phyloP scores from a whole-genome alignment of 331 rosid species.

The Acacia concinna region DNA sequence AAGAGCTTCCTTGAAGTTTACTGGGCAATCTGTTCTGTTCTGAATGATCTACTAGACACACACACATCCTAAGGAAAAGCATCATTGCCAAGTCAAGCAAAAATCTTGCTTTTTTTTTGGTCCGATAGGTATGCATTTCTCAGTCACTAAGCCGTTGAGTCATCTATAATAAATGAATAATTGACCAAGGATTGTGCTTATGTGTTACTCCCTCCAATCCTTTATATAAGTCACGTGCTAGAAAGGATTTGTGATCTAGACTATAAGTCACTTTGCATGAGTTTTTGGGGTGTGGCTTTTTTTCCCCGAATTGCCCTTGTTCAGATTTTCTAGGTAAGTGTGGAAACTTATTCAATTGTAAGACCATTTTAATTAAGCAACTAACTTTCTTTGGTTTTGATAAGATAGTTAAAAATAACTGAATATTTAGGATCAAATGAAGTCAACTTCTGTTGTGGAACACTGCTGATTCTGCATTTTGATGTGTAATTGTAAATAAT shows the following conservation, averaged over 20 bases:
- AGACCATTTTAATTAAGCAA: not conserved
- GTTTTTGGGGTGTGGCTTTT: not conserved
- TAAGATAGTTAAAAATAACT: no score
- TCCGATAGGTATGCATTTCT: not conserved
- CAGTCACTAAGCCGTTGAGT: not conserved
- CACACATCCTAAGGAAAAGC: no score
- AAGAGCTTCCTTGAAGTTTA: not conserved
- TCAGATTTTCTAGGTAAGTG: not conserved
- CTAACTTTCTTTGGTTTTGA: no score
- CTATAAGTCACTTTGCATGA: no score
- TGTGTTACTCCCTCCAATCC: no score
- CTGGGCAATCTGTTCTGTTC: not conserved
- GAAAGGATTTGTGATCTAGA: no score
- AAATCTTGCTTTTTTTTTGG: not conserved
- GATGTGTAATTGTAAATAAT: no score
- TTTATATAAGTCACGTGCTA: no score
- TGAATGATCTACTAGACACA: not conserved
- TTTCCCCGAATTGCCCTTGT: no score
- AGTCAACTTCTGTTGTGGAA: not conserved
- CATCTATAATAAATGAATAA: not conserved
- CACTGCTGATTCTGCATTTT: not conserved
- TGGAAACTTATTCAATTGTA: not conserved
- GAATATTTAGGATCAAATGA: no score
- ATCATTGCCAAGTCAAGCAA: not conserved
- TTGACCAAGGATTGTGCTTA: no score